Evolutionary conservation across 768 basidiomycete species (phyloP).

Genomic region (Lactifluus subvellereus): DNA sequence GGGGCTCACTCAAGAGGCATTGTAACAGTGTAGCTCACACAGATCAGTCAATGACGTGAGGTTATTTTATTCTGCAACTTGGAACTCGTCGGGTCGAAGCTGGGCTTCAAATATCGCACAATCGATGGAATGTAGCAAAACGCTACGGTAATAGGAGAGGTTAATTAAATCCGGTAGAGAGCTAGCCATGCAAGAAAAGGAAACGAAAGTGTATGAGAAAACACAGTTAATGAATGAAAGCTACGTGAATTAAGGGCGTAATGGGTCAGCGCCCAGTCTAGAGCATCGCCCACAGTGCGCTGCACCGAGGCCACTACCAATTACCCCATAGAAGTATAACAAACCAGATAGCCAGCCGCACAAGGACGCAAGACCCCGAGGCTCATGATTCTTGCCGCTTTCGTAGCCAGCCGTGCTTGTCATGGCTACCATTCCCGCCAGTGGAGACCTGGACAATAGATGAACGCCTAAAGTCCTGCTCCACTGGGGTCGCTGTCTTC

Average conservation of each 20-base stretch:
- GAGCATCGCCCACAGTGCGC: background rate
- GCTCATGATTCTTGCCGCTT: background rate
- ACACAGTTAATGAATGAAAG: background rate
- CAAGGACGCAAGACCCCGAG: background rate
- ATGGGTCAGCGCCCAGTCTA: background rate
- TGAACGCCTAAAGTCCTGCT: slow-evolving; percentile 14
- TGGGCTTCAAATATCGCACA: slow-evolving; percentile 16
- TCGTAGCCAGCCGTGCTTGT: slow-evolving; percentile 9
- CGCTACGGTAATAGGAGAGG: slow-evolving; percentile 3
- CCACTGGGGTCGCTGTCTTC: background rate
- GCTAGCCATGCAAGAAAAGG: slow-evolving; percentile 1
- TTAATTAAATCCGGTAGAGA: slow-evolving; percentile 10
- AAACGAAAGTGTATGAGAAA: slow-evolving; percentile 4
- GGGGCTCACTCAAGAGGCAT: too few relatives aligned
- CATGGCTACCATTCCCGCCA: slow-evolving; percentile 1
- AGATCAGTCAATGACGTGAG: background rate
- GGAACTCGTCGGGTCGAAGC: background rate
- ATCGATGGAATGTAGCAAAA: slow-evolving; percentile 14
- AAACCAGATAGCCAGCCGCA: background rate
- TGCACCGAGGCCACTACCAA: background rate
- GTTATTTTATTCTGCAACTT: slow-evolving; percentile 8
- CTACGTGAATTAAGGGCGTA: background rate
- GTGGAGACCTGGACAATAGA: slow-evolving; percentile 3
- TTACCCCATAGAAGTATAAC: background rate
- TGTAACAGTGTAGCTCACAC: background rate